Base-by-base conservation (phyloP, 306 rosid genomes). In the Oemleria cerasiformis region DNA sequence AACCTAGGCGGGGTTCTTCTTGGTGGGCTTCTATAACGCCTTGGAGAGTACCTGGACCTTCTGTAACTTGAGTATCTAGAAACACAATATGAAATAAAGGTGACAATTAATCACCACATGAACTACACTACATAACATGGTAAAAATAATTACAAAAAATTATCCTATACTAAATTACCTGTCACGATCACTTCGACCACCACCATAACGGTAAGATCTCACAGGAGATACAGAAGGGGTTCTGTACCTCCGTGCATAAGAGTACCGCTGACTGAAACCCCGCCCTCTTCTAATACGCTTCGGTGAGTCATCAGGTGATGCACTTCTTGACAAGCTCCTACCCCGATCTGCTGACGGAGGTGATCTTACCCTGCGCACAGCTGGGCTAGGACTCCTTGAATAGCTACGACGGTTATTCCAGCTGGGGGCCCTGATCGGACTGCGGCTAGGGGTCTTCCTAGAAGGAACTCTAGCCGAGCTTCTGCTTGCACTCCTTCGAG, bases 271-370 rank as follows among this genome's bases (percentile, higher is more conserved):
- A 66, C 99, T 94, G 67, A 94, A 91, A 74, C 99, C 99, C 62
- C 97, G 89, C 50, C 99, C 99, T 84, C 97, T 89, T 77, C 96
- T 86, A 70, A 94, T 84, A 70, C 96, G 96, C 82, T 89, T 91
- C 63, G 97, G 99, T 11, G 98, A 88, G 16, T 74, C 86, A 84
- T 84, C 88, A 36, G 94, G 97, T 59, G 99, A 94, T 39, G 67
- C 88, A 71, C 99, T 94, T 83, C 90, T 89, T 4, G 99, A 94
- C 65, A 84, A 77, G 81, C 96, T 92, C 77, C 86, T 87, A 56
- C 85, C 83, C 71, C 88, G 86, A 72, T 78, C 85, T 30, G 62
- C 39, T 57, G 82, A 77, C n/a, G 70, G 66, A 55, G 95, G 96
- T 23, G 98, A 84, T 73, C 89, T 87, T 42, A 74, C 82, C 85